phyloP scores from a whole-genome alignment of 164 flowering plant species.

The Tinospora cordifolia region DNA sequence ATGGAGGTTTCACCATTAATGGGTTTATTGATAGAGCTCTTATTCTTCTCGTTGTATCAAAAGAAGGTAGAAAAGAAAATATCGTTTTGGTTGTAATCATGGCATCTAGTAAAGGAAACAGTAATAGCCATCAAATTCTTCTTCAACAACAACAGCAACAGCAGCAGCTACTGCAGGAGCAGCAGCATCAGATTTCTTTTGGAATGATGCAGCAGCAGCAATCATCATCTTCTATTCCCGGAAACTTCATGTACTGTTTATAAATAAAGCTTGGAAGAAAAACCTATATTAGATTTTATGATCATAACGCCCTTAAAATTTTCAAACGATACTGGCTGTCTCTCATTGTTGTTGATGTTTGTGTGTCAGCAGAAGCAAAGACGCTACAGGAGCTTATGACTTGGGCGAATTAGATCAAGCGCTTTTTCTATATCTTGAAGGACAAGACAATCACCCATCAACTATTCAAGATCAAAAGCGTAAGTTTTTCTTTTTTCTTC shows the following conservation, averaged over 20 bases:
- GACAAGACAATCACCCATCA: conserved; percentile 39
- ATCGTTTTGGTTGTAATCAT: conserved; percentile 21
- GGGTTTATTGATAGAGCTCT: conserved; percentile 25
- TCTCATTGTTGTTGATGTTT: conserved; percentile 10
- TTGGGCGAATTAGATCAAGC: conserved; percentile 97
- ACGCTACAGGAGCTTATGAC: conserved; percentile 58
- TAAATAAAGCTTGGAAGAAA: background rate
- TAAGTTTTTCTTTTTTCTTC: conserved; percentile 22
- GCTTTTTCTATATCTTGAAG: conserved; percentile 77
- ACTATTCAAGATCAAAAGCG: conserved; percentile 55
- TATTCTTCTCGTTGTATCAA: conserved; percentile 4
- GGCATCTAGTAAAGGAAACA: conserved; percentile 31
- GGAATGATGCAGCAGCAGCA: conserved; percentile 46
- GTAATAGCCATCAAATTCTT: conserved; percentile 15
- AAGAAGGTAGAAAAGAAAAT: conserved; percentile 16
- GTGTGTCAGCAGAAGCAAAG: conserved; percentile 42
- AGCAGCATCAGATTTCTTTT: conserved; percentile 37
- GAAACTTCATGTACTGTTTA: conserved; percentile 52
- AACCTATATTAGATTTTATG: conserved; percentile 10
- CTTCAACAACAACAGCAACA: conserved; percentile 17
- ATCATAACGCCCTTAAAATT: background rate
- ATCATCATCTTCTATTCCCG: conserved; percentile 38
- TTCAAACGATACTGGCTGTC: background rate
- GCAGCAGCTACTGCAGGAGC: conserved; percentile 17
- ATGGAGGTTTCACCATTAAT: conserved; percentile 32